Conservation (phyloP, 1,139 yeast genomes). For the Zygosaccharomyces sapae region DNA sequence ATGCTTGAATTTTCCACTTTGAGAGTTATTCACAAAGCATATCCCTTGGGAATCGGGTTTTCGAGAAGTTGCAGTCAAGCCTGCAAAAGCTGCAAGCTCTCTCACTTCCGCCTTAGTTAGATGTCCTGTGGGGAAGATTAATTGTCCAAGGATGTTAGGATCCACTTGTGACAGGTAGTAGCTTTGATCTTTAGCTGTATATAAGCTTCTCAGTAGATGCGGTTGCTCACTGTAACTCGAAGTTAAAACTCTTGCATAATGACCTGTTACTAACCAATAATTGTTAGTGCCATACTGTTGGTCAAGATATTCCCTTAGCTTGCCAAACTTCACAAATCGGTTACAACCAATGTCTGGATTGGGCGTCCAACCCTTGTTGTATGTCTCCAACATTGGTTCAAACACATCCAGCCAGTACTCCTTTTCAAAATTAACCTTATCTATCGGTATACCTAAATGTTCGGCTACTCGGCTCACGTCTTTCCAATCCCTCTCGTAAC, state of each 20-base stretch:
- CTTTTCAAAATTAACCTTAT: constrained; percentile 75
- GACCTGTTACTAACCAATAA: constrained; percentile 96
- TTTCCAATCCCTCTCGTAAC: constrained; percentile 86
- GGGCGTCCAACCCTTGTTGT: constrained; percentile 75
- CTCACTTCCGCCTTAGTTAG: constrained; percentile 72
- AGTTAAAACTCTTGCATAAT: constrained; percentile 65
- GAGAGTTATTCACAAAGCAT: constrained; percentile 74
- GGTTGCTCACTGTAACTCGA: constrained; percentile 31
- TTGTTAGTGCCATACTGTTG: constrained; percentile 37
- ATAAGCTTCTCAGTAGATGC: constrained; percentile 57
- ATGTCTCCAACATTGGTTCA: constrained; percentile 79
- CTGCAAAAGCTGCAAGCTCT: constrained; percentile 49
- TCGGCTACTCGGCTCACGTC: constrained; percentile 67
- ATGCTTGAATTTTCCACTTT: constrained; percentile 63
- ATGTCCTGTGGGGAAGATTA: constrained; percentile 78
- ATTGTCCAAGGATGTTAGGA: constrained; percentile 42
- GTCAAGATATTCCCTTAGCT: constrained; percentile 53
- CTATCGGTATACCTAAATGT: constrained; percentile 61
- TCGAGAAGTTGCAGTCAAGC: constrained; percentile 54
- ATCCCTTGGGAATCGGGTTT: constrained; percentile 94
- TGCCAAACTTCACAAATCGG: constrained; percentile 80
- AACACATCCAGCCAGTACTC: constrained; percentile 94
- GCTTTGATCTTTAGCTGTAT: constrained; percentile 77
- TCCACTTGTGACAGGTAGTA: constrained; percentile 76
- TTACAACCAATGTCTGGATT: constrained; percentile 94